Conservation (phyloP, 768 basidiomycete species). For the Rhodotorula sphaerocarpa region DNA sequence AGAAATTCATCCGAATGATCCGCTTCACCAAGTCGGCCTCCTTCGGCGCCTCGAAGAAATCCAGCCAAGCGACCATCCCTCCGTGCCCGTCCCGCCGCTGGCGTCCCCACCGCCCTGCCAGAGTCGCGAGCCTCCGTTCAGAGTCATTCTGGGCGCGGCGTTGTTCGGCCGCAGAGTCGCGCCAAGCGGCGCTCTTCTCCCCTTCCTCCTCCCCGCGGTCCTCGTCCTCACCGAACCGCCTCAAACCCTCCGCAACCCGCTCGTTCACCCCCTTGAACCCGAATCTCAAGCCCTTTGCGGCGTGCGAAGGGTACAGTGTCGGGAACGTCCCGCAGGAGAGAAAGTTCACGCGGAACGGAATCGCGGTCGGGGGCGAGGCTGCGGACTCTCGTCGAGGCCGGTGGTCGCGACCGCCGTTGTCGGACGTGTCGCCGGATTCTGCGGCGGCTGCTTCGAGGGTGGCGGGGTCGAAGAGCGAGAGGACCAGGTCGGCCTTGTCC, state of each 20-base stretch:
- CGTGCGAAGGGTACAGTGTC: background rate
- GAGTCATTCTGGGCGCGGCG: too few relatives aligned
- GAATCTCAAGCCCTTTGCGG: slow-evolving; percentile 1
- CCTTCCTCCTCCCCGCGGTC: background rate
- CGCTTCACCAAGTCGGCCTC: background rate
- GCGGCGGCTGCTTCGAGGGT: background rate
- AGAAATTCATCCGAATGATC: background rate
- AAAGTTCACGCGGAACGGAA: slow-evolving; percentile 3
- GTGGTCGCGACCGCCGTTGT: too few relatives aligned
- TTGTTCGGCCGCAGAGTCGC: too few relatives aligned
- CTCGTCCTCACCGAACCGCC: background rate
- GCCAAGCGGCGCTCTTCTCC: too few relatives aligned
- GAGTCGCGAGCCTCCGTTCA: too few relatives aligned
- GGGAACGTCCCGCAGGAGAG: slow-evolving; percentile 9
- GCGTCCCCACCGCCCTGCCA: background rate
- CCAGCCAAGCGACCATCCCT: slow-evolving; percentile 6
- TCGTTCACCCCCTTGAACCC: slow-evolving; percentile 5
- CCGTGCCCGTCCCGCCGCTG: background rate
- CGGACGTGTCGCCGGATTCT: too few relatives aligned
- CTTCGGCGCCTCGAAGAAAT: background rate
- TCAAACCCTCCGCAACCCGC: background rate
- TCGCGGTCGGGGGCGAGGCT: too few relatives aligned
- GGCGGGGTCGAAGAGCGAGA: slow-evolving; percentile 6
- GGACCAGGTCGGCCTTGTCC: background rate
- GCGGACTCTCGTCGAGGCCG: too few relatives aligned